Percentiles rank a stretch among this genome's conserved stretches.
These are phyloP conservation scores for Kwoniella botswanensis DNA, from an alignment of 768 basidiomycete genomes.

Conservation along the genomic window DNA sequence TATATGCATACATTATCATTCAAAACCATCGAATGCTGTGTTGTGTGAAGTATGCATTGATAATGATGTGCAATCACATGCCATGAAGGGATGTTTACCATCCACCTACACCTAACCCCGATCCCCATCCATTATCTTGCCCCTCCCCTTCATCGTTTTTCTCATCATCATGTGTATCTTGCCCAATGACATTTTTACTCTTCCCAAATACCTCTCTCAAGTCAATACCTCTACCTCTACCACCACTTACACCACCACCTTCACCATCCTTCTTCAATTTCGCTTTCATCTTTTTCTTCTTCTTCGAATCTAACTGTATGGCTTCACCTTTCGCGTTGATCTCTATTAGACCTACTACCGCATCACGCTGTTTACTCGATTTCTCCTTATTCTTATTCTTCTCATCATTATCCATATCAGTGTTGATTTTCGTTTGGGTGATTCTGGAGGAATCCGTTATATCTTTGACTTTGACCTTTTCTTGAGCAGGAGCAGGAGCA, in stretches of 20 bases:
- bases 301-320: constrained; percentile 19
- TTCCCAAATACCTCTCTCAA: constrained; percentile 29
- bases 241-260: neutral
- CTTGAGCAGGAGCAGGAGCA: constrained; percentile 2
- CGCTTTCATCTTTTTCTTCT: constrained; percentile 24
- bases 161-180: neutral
- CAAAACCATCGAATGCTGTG: no score
- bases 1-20: no score
- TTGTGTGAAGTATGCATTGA: no score
- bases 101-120: constrained; percentile 38
- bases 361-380: constrained; percentile 15
- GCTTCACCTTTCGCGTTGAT: constrained; percentile 29
- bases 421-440: neutral
- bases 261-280: constrained; percentile 22
- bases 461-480: neutral
- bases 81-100: constrained; percentile 29
- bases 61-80: no score
- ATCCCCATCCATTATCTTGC: neutral
- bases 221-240: constrained; percentile 20
- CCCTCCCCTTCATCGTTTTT: neutral
- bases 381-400: neutral
- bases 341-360: constrained; percentile 43
- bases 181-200: constrained; percentile 2
- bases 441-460: constrained; percentile 3
- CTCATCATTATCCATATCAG: neutral